Base-by-base conservation (phyloP, 2,329 filamentous ascomycete genomes). In the Cadophora gregata region DNA sequence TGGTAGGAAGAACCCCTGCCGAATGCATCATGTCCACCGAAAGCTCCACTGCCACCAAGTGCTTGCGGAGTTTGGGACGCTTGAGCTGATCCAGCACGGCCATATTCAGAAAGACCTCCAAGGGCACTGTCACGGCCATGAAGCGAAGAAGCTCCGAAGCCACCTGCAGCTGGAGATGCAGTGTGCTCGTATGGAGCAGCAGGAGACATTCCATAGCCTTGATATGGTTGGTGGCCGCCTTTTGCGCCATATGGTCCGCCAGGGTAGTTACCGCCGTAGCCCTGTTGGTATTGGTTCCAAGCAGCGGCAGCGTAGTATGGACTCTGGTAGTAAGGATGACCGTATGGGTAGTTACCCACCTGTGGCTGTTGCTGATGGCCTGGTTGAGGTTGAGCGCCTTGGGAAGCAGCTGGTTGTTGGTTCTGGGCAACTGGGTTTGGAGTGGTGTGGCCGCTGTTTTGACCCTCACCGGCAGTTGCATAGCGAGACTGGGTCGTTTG, bases 391-490 rank as follows among this genome's bases (percentile, higher is more conserved):
- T 78, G 75, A 63, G 75, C 70, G 59, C 74, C 75, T 69, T 86
- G 83, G 64, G 80, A 83, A 69, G 80, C 79, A 9, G 77, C 77
- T 67, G 80, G 78, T 59, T 84, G 84, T 69, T 85, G 82, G 62
- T 80, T 82, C 67, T 84, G 84, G 67, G 87, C 79, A 48, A 90
- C 85, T 31, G 94, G 93, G 81, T 96, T 96, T 42, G 95, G 94
- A 2, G 94, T 97, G 75, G 91, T 95, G 78, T 96, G 91, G 53
- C 93, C 95, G 77, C 93, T 97, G 81, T 90, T 93, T 75, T 93
- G 92, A 69, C 87, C 86, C 64, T 97, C 93, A 69, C 88, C 83
- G 67, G 84, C 81, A 33, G 83, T 80, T 56, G 81, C 82, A 71
- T 89, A 90, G 62, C 88, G 85, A 4, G 87, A 85, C 70, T 84